Conservation (phyloP, 2,329 filamentous ascomycete species). For the Pseudogymnoascus sp. region DNA sequence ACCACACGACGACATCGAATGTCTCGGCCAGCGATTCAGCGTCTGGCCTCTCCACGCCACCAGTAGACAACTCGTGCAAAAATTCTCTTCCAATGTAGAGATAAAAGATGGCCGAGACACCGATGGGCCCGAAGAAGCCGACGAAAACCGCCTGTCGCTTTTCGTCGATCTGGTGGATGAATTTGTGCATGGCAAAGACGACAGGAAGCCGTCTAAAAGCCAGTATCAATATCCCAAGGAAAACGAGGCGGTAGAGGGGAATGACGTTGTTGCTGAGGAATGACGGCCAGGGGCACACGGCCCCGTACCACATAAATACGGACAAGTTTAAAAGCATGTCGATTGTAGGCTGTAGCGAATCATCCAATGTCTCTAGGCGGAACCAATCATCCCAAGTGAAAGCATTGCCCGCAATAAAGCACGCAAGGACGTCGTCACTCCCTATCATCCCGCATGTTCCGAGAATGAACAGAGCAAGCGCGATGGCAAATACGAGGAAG, state of each 20-base stretch:
- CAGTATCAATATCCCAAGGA: constrained; percentile 65
- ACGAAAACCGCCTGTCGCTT: constrained; percentile 72
- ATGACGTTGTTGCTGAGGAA: constrained; percentile 62
- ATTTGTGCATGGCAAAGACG: constrained; percentile 63
- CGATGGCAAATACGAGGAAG: constrained; percentile 48
- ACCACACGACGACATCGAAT: constrained; percentile 73
- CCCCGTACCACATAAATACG: constrained; percentile 84
- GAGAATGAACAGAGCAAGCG: constrained; percentile 73
- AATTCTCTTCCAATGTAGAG: constrained; percentile 76
- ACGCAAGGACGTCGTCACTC: constrained; percentile 79
- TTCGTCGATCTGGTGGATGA: constrained; percentile 72
- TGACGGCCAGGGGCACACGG: constrained; percentile 67
- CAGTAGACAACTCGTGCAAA: constrained; percentile 52
- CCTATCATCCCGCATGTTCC: constrained; percentile 81
- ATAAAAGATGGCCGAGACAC: constrained; percentile 86
- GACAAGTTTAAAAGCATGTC: constrained; percentile 85
- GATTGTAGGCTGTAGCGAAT: constrained; percentile 79
- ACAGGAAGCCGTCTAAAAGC: constrained; percentile 60
- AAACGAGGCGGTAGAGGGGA: constrained; percentile 61
- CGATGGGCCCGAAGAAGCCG: constrained; percentile 89
- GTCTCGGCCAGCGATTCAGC: constrained; percentile 58
- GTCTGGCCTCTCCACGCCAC: constrained; percentile 57
- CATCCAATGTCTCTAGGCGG: constrained; percentile 73
- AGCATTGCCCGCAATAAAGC: constrained; percentile 80
- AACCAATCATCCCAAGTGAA: constrained; percentile 94